Evolutionary conservation across 2,329 filamentous ascomycete species (phyloP).

Genomic region (Fusarium nelsonii): DNA sequence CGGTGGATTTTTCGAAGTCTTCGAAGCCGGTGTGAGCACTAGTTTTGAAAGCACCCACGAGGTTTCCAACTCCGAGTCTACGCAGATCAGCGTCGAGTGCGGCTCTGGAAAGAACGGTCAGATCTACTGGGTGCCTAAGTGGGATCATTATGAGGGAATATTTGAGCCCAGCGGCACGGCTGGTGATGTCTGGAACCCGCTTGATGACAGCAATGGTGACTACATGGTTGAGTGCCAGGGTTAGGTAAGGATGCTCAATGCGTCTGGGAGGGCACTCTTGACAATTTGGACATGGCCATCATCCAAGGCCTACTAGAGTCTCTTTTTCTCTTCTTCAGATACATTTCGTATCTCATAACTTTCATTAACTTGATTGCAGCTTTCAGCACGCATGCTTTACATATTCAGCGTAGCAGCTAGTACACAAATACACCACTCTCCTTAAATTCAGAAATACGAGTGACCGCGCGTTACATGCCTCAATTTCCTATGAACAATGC

Average conservation of each 20-base stretch:
- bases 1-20: neutral
- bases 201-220: neutral
- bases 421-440: neutral
- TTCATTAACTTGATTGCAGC: neutral
- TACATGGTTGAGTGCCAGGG: neutral
- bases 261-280: neutral
- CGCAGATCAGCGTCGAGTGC: neutral
- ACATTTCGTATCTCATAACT: neutral
- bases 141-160: neutral
- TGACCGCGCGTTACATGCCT: neutral
- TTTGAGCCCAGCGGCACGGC: neutral
- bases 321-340: neutral
- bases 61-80: neutral
- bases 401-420: neutral
- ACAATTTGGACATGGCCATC: neutral
- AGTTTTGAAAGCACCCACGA: neutral
- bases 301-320: neutral
- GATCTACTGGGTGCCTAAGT: neutral
- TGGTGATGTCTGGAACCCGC: neutral
- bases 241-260: too few species aligned
- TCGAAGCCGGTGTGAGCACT: neutral
- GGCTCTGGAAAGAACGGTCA: neutral
- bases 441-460: neutral
- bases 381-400: neutral
- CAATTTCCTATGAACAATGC: too few species aligned